These are phyloP conservation scores for Fusarium irregulare DNA, from an alignment of 2,329 filamentous ascomycete species.

Conservation along the genomic window DNA sequence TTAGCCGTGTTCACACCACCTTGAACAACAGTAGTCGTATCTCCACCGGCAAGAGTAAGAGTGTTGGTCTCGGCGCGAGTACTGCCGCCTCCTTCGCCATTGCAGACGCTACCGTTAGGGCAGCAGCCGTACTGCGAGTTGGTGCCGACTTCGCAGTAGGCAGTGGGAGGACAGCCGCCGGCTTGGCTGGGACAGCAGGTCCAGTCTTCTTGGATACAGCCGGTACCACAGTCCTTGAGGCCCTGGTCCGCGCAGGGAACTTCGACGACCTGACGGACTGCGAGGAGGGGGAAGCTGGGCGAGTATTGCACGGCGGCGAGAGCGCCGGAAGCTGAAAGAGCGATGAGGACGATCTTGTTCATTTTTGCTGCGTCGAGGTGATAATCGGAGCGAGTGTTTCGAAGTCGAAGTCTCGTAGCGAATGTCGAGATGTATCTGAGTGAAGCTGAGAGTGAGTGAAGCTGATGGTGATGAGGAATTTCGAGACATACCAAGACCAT, in stretches of 20 bases:
- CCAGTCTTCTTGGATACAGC: conserved; percentile 45
- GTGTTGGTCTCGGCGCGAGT: conserved; percentile 28
- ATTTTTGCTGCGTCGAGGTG: conserved; percentile 1
- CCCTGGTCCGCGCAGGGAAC: conserved; percentile 42
- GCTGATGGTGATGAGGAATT: background rate
- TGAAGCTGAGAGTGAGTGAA: conserved; percentile 2
- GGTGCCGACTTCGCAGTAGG: conserved; percentile 42
- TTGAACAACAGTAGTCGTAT: conserved; percentile 19
- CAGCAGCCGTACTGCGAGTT: conserved; percentile 49
- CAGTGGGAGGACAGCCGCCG: conserved; percentile 45
- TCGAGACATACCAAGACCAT: conserved; percentile 15
- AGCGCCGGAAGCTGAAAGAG: conserved; percentile 34
- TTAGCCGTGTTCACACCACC: background rate
- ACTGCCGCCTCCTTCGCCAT: conserved; percentile 43
- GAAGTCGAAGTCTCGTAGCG: background rate
- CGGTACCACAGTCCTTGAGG: conserved; percentile 46
- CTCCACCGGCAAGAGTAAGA: conserved; percentile 18
- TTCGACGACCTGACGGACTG: conserved; percentile 36
- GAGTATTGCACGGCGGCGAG: conserved; percentile 30
- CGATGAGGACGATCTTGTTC: conserved; percentile 44
- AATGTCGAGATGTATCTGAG: background rate
- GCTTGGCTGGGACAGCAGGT: conserved; percentile 47
- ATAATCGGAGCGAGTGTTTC: conserved; percentile 7
- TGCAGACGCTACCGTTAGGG: conserved; percentile 44
- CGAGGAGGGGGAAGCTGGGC: conserved; percentile 28